Conservation (phyloP, 1,284 basidiomycete species). For the Cutaneotrichosporon mucoides region DNA sequence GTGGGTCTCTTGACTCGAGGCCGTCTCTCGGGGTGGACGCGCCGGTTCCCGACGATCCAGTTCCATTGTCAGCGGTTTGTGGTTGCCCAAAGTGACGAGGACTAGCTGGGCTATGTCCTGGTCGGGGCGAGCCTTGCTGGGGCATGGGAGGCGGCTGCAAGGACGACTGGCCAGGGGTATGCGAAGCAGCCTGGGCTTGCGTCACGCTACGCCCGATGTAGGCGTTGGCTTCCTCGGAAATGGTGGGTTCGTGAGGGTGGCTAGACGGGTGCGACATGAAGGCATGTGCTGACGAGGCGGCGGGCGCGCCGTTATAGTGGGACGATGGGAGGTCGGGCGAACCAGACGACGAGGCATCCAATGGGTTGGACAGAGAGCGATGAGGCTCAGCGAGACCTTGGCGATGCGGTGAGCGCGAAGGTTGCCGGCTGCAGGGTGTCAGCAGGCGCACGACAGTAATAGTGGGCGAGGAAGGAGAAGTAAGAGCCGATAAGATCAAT, state of each 20-base stretch:
- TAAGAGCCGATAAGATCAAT: too few species aligned
- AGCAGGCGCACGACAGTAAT: not conserved
- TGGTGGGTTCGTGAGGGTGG: constrained; percentile 36
- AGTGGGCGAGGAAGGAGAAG: too few species aligned
- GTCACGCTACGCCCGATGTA: constrained; percentile 16
- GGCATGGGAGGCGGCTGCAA: constrained; percentile 1
- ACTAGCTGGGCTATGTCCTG: not conserved
- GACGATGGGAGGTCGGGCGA: constrained; percentile 4
- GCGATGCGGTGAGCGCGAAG: not conserved
- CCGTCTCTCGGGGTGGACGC: not conserved
- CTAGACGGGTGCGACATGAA: constrained; percentile 20
- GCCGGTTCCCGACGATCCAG: not conserved
- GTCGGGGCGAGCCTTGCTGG: constrained; percentile 3
- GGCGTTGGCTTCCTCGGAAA: constrained; percentile 32
- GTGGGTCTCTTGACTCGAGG: not conserved
- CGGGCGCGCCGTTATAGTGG: constrained; percentile 5
- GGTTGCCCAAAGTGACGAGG: constrained; percentile 6
- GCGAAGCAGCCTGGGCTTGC: not conserved
- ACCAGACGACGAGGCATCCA: constrained; percentile 2
- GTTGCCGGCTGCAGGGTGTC: not conserved
- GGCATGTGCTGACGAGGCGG: constrained; percentile 15
- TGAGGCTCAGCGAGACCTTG: constrained; percentile 14
- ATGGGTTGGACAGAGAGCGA: constrained; percentile 19
- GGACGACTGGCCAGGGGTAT: constrained; percentile 3
- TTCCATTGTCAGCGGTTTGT: not conserved